Evolutionary conservation across 495 filamentous ascomycete genomes (phyloP).

Genomic region (Opeltia flavorubescens): DNA sequence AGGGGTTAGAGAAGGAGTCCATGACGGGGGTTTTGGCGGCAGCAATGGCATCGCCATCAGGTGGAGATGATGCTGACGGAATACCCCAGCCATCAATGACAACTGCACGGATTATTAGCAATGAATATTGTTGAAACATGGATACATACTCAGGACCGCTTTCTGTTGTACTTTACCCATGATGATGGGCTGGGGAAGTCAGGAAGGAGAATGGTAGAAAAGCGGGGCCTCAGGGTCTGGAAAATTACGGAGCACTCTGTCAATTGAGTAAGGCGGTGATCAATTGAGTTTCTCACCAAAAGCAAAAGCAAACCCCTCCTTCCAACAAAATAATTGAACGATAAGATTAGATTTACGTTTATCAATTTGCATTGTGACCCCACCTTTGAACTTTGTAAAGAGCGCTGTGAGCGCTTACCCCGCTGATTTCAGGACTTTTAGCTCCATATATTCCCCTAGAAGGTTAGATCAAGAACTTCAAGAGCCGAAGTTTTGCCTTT

Average conservation of each 20-base stretch:
- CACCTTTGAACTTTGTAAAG: background rate
- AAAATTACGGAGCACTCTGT: background rate
- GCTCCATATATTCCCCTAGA: too few species aligned
- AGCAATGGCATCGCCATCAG: constrained; percentile 85
- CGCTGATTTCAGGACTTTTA: too few species aligned
- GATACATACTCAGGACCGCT: constrained; percentile 72
- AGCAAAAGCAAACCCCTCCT: background rate
- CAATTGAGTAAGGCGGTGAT: background rate
- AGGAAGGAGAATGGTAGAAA: background rate
- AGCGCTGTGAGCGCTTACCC: too few species aligned
- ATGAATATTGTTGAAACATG: background rate
- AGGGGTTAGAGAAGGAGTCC: constrained; percentile 54
- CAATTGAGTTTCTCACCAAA: background rate
- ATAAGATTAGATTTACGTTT: background rate
- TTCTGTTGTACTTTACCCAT: constrained; percentile 83
- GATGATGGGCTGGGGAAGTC: too few species aligned
- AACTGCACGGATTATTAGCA: constrained; percentile 36
- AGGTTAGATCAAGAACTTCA: too few species aligned
- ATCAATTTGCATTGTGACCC: background rate
- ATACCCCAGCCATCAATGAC: constrained; percentile 99
- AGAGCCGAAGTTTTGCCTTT: too few species aligned
- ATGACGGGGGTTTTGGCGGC: constrained; percentile 84
- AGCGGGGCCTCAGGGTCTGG: background rate
- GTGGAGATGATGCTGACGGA: constrained; percentile 57
- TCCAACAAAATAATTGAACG: background rate